Evolutionary conservation across 2,329 filamentous ascomycete species (phyloP).

Genomic region (Alternaria infectoria): DNA sequence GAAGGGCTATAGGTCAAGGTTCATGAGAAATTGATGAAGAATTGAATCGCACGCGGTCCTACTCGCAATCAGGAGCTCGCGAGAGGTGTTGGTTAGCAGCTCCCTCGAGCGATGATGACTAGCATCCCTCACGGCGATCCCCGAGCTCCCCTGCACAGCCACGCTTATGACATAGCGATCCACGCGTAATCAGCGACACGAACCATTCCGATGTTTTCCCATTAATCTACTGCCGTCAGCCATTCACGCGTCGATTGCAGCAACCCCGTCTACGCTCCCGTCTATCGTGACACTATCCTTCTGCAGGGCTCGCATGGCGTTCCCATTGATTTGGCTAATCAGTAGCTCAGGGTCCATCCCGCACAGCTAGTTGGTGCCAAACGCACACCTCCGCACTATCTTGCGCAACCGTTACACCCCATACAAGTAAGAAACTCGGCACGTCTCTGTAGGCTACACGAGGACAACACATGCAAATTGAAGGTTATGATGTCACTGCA

Average conservation of each 20-base stretch:
- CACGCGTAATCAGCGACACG: neutral
- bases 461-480: neutral
- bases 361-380: neutral
- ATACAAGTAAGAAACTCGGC: neutral
- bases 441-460: neutral
- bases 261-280: neutral
- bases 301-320: conserved; percentile 4
- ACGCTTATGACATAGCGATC: conserved; percentile 1
- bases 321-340: neutral
- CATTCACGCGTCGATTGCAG: neutral
- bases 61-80: conserved; percentile 6
- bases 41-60: conserved; percentile 4
- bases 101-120: neutral
- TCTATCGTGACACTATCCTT: conserved; percentile 5
- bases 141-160: conserved; percentile 7
- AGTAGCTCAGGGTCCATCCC: neutral
- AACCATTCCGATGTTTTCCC: neutral
- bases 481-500: neutral
- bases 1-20: neutral
- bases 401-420: neutral
- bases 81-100: conserved; percentile 5
- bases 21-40: neutral
- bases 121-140: conserved; percentile 1
- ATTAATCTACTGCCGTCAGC: neutral
- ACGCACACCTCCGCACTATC: neutral